A percentile compares a stretch with the other conserved stretches of the same genome.
phyloP scores from a whole-genome alignment of 768 basidiomycete species.

The Agrocybe praecox region DNA sequence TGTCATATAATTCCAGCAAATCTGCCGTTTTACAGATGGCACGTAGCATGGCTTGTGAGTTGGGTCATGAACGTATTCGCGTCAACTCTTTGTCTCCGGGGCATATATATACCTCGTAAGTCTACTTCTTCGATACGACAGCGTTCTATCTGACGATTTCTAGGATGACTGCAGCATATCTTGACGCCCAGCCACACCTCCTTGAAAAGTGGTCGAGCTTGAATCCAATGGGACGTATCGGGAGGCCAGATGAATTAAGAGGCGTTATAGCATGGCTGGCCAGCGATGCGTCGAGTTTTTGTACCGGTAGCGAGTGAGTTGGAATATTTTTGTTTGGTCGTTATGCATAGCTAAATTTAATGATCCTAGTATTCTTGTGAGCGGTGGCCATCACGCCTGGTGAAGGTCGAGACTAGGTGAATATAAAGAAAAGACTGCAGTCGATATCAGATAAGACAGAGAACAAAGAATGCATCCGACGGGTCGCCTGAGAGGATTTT shows the following conservation, averaged over 20 bases:
- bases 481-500: not conserved
- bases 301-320: slow-evolving; percentile 80
- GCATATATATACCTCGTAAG: slow-evolving; percentile 70
- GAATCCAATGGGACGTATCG: slow-evolving; percentile 74
- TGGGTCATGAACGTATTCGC: slow-evolving; percentile 65
- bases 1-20: slow-evolving; percentile 79
- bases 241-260: slow-evolving; percentile 71
- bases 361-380: slow-evolving; percentile 58
- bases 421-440: not conserved
- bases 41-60: slow-evolving; percentile 81
- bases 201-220: slow-evolving; percentile 65
- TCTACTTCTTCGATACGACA: slow-evolving; percentile 3
- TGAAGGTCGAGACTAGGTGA: slow-evolving; percentile 27
- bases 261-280: slow-evolving; percentile 75
- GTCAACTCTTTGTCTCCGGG: slow-evolving; percentile 81
- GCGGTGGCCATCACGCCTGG: slow-evolving; percentile 67
- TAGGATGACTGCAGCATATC: slow-evolving; percentile 76
- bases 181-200: slow-evolving; percentile 66
- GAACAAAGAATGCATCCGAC: not conserved
- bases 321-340: not conserved
- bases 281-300: slow-evolving; percentile 75
- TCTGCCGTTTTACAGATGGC: slow-evolving; percentile 80
- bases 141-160: not conserved
- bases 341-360: slow-evolving; percentile 1
- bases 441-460: not conserved